These are phyloP conservation scores for Chamaecrista fasciculata DNA, from an alignment of 306 rosid species.

Conservation along the genomic window DNA sequence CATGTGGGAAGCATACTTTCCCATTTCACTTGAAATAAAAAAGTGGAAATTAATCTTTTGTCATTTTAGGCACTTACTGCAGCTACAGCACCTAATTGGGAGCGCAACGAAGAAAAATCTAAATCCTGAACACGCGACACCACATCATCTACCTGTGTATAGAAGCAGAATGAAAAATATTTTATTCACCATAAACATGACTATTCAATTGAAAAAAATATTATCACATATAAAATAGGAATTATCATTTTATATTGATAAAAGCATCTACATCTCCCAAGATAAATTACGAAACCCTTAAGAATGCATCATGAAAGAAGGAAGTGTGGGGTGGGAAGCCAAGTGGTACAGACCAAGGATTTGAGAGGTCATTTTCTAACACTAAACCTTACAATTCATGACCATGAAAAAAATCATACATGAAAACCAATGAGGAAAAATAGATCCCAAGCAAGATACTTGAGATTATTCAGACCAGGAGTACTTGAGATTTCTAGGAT, in stretches of 20 bases:
- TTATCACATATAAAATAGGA: conserved; percentile 24
- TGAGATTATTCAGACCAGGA: neutral
- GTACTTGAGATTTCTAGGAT: neutral
- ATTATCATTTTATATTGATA: conserved; percentile 19
- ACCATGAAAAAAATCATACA: conserved; percentile 8
- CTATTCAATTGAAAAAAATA: neutral
- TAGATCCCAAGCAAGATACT: neutral
- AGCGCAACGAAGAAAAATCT: conserved; percentile 82
- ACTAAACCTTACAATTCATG: conserved; percentile 16
- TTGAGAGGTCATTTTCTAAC: neutral
- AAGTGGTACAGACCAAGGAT: conserved; percentile 16
- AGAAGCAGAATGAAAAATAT: conserved; percentile 1
- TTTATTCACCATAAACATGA: conserved; percentile 15
- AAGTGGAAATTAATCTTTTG: conserved; percentile 21
- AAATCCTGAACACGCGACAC: conserved; percentile 84
- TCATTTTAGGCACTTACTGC: conserved; percentile 58
- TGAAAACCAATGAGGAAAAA: neutral
- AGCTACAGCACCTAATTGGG: conserved; percentile 89
- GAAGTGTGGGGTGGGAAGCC: neutral
- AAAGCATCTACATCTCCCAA: conserved; percentile 17
- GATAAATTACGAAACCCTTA: conserved; percentile 17
- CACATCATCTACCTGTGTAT: conserved; percentile 79
- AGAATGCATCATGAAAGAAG: conserved; percentile 5
- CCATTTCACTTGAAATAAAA: conserved; percentile 11
- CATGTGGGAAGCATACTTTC: conserved; percentile 17